Conservation (phyloP, 495 filamentous ascomycete species). For the Clohesyomyces aquaticus region DNA sequence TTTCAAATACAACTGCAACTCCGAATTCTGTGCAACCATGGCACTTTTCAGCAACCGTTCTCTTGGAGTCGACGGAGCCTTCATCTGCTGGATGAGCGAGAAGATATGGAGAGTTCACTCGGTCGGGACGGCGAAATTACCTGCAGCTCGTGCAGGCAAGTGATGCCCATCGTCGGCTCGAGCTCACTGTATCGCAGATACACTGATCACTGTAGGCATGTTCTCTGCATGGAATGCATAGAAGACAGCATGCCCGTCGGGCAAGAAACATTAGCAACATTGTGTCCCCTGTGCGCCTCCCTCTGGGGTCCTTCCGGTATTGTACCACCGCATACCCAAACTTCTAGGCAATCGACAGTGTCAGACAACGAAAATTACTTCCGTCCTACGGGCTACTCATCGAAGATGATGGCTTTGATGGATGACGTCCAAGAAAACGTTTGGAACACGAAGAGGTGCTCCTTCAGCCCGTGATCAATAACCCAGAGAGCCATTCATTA, state of each 20-base stretch:
- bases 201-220: conserved; percentile 12
- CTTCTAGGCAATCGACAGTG: neutral
- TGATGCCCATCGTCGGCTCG: conserved; percentile 12
- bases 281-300: conserved; percentile 15
- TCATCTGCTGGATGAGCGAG: conserved; percentile 23
- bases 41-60: conserved; percentile 25
- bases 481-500: too few relatives aligned
- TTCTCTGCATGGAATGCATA: conserved; percentile 23
- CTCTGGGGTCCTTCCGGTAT: conserved; percentile 7
- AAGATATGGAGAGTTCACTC: conserved; percentile 19
- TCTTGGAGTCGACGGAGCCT: conserved; percentile 26
- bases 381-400: conserved; percentile 15
- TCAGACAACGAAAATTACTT: conserved; percentile 21
- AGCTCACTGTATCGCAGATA: conserved; percentile 18
- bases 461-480: too few relatives aligned
- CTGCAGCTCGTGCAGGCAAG: conserved; percentile 15
- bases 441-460: conserved; percentile 14
- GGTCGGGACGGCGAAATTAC: conserved; percentile 23
- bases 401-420: conserved; percentile 25
- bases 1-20: conserved; percentile 31
- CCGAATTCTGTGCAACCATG: conserved; percentile 33
- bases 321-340: neutral
- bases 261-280: neutral
- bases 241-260: conserved; percentile 15
- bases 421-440: conserved; percentile 10